Evolutionary conservation across 768 basidiomycete species (phyloP).

Genomic region (Calocera cornea): DNA sequence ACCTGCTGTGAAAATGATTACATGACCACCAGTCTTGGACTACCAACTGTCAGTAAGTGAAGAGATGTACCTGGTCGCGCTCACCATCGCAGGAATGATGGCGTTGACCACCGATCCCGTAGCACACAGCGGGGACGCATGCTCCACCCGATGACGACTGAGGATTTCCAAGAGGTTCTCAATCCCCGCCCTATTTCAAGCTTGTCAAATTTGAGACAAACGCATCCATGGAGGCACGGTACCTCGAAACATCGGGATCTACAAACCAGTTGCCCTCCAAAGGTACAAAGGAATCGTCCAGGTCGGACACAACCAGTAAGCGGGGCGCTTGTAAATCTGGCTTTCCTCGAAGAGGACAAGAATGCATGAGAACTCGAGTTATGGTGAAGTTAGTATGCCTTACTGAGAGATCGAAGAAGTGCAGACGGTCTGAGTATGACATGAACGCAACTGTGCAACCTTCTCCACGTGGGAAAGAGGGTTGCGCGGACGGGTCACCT

Average conservation of each 20-base stretch:
- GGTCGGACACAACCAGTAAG: slow-evolving; percentile 73
- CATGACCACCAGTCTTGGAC: slow-evolving; percentile 65
- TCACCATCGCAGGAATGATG: slow-evolving; percentile 56
- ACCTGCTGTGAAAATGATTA: slow-evolving; percentile 55
- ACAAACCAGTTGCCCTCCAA: slow-evolving; percentile 60
- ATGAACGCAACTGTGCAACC: slow-evolving; percentile 50
- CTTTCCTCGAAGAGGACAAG: slow-evolving; percentile 17
- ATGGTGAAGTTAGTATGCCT: slow-evolving; percentile 23
- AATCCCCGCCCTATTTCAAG: slow-evolving; percentile 41
- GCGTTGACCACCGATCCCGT: slow-evolving; percentile 67
- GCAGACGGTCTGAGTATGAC: slow-evolving; percentile 65
- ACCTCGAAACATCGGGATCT: slow-evolving; percentile 59
- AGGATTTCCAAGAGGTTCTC: slow-evolving; percentile 53
- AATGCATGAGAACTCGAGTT: slow-evolving; percentile 14
- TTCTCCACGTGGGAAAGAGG: slow-evolving; percentile 41
- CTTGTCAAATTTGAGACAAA: background rate
- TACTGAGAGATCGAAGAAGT: slow-evolving; percentile 79
- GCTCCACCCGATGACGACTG: slow-evolving; percentile 45
- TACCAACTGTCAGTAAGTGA: slow-evolving; percentile 19
- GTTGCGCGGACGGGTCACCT: slow-evolving; percentile 17
- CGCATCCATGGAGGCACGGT: no score
- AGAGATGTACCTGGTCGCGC: slow-evolving; percentile 19
- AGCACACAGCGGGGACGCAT: slow-evolving; percentile 41
- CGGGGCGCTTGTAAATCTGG: slow-evolving; percentile 36
- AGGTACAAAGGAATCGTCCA: slow-evolving; percentile 88